Conservation (phyloP, 1,284 basidiomycete species). For the Fereydounia khargensis region DNA sequence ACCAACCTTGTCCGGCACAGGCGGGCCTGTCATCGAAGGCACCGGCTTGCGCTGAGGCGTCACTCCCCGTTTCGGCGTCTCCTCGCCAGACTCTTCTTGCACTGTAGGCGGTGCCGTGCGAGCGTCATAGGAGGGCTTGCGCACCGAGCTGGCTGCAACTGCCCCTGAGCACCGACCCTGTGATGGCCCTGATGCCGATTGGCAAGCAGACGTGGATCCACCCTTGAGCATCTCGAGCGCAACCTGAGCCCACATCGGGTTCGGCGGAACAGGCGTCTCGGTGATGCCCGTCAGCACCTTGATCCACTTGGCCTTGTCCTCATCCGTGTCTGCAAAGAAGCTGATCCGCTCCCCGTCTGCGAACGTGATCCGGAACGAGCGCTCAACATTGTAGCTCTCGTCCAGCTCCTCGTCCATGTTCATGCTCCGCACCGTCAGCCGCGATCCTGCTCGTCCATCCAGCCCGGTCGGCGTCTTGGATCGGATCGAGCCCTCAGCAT, state of each 20-base stretch:
- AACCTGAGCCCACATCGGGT: constrained; percentile 48
- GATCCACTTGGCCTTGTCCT: constrained; percentile 82
- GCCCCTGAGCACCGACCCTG: too few relatives aligned
- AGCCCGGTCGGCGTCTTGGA: neutral
- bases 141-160: too few relatives aligned
- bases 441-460: neutral
- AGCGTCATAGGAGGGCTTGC: too few relatives aligned
- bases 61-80: too few relatives aligned
- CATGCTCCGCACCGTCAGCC: constrained; percentile 7
- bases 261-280: constrained; percentile 29
- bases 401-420: constrained; percentile 64
- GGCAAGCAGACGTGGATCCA: too few relatives aligned
- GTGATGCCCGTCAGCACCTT: constrained; percentile 56
- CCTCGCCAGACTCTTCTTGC: too few relatives aligned
- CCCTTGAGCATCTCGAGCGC: constrained; percentile 11
- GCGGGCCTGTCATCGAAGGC: too few relatives aligned
- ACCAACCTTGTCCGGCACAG: too few relatives aligned
- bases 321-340: constrained; percentile 88
- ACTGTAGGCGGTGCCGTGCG: too few relatives aligned
- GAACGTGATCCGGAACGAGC: constrained; percentile 84
- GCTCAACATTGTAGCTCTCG: constrained; percentile 67
- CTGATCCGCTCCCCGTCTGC: constrained; percentile 74
- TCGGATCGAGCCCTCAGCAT: neutral
- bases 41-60: too few relatives aligned
- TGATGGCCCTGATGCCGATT: too few relatives aligned